phyloP scores from a whole-genome alignment of 73 alveolate species.

The Paramecium octaurelia region DNA sequence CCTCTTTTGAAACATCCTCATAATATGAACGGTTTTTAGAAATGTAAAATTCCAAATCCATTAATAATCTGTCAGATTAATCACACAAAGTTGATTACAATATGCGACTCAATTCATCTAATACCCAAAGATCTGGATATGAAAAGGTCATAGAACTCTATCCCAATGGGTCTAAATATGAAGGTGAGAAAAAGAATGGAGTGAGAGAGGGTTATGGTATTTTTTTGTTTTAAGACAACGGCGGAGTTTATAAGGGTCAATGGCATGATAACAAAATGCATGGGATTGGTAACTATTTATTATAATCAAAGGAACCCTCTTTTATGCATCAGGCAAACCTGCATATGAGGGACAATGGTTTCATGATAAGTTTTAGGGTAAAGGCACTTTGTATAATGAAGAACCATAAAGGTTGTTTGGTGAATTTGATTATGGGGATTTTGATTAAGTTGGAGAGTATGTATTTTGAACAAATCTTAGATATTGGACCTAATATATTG shows the following conservation, averaged over 20 bases:
- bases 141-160: conserved; percentile 54
- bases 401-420: conserved; percentile 26
- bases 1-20: not conserved
- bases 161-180: conserved; percentile 53
- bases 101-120: not conserved
- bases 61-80: not conserved
- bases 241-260: conserved; percentile 53
- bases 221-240: conserved; percentile 54
- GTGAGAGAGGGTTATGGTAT: conserved; percentile 57
- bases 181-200: conserved; percentile 58
- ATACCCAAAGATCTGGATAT: not conserved
- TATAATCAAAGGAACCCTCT: not conserved
- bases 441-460: conserved; percentile 57
- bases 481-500: conserved; percentile 44
- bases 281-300: conserved; percentile 16
- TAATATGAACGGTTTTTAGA: not conserved
- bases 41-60: not conserved
- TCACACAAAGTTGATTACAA: not conserved
- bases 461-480: not conserved
- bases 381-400: conserved; percentile 61
- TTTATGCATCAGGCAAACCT: conserved; percentile 51
- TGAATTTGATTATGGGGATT: conserved; percentile 54
- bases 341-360: conserved; percentile 65
- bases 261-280: conserved; percentile 59
- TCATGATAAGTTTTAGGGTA: conserved; percentile 60